Evolutionary conservation across 2,329 filamentous ascomycete species (phyloP), one percentile per base, ranked within the genome.

Genomic region (Mariannaea sp.): DNA sequence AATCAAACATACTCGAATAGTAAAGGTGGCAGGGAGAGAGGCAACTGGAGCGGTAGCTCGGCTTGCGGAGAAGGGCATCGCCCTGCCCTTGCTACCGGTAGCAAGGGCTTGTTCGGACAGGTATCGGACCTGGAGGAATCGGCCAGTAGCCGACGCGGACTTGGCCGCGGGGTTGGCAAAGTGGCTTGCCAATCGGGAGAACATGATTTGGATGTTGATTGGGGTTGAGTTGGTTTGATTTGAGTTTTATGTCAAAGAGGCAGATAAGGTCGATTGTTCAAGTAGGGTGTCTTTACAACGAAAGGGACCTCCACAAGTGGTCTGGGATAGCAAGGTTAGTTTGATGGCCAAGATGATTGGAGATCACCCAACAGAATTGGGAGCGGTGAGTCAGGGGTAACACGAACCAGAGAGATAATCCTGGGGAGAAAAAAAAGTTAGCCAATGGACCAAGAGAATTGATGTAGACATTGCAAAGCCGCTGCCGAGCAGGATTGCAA

Each of bases 331-430:
- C 32, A 5, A 46, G 24, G 58, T 61, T 58, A 62, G 62, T 57
- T 56, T 51, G 29, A 10, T n/a, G 24, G 27, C 33, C 22, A 30
- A 17, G 24, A 16, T 17, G 59, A 50, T 51, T 35, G 54, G 24
- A 41, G 35, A 51, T 48, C 53, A 50, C 53, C 33, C 43, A 43
- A 53, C 44, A 48, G 35, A 36, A 53, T 42, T 5, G 46, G 46
- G 41, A 68, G 71, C 71, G 73, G 75, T 77, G 74, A 78, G 75
- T 75, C 71, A 75, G 58, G 59, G 55, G 40, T 10, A 12, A 44
- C 20, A 75, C 82, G 69, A 75, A 88, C 86, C 86, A 84, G 86
- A 89, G 76, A 89, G 83, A 82, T 89, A 89, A 81, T 89, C 86
- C 86, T 88, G 68, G 56, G 64, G 60, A 58, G 56, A 62, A 63